Evolutionary conservation across 192 early-diverging fungal genomes (phyloP).

Genomic region (Funneliformis mosseae): DNA sequence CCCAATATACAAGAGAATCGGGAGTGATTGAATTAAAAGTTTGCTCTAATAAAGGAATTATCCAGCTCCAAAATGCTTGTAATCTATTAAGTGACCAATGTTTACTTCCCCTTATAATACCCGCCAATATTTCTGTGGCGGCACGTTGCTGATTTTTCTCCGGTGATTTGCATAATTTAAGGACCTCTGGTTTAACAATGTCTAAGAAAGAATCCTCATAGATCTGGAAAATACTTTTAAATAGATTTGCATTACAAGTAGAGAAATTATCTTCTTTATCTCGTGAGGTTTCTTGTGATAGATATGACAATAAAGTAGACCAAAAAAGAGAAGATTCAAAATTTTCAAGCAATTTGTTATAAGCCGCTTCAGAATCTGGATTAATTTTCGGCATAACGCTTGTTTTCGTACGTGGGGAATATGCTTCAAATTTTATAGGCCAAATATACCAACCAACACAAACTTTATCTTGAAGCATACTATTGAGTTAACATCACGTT

Average conservation of each 20-base stretch:
- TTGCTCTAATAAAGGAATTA: conserved; percentile 62
- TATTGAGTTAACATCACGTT: not conserved
- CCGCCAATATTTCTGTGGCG: conserved; percentile 76
- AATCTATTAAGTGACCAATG: conserved; percentile 68
- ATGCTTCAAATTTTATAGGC: conserved; percentile 64
- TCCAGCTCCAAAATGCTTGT: conserved; percentile 68
- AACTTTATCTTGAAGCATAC: conserved; percentile 57
- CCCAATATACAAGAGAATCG: conserved; percentile 81
- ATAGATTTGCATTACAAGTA: conserved; percentile 59
- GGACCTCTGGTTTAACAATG: conserved; percentile 57
- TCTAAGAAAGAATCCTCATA: conserved; percentile 66
- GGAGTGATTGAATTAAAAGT: conserved; percentile 68
- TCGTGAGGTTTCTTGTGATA: conserved; percentile 68
- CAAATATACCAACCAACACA: conserved; percentile 81
- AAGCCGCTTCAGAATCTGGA: conserved; percentile 54
- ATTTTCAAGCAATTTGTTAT: conserved; percentile 52
- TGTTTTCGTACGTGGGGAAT: conserved; percentile 44
- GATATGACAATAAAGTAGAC: conserved; percentile 60
- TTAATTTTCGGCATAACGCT: conserved; percentile 59
- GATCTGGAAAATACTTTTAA: conserved; percentile 69
- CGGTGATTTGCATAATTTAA: conserved; percentile 53
- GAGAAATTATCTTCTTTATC: conserved; percentile 71
- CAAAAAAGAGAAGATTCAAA: conserved; percentile 69
- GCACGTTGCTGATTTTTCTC: conserved; percentile 82
- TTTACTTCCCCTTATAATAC: conserved; percentile 84